These are phyloP conservation scores for Globisporangium perplexum DNA, from an alignment of 352 stramenopile species.

Conservation along the genomic window DNA sequence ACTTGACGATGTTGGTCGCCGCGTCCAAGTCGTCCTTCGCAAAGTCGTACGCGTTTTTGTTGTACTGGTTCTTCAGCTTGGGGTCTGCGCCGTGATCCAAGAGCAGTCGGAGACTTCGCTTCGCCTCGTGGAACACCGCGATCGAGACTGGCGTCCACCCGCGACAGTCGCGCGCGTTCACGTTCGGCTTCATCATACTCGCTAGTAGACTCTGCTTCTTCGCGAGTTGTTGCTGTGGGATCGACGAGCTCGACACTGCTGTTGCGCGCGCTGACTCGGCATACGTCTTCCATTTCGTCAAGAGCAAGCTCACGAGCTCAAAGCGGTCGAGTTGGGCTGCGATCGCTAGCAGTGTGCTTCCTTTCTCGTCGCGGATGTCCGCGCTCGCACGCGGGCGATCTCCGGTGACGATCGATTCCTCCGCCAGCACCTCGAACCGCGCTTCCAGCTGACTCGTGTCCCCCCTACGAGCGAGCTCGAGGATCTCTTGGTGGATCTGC, in stretches of 20 bases:
- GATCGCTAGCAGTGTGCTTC: constrained; percentile 68
- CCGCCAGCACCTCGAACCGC: constrained; percentile 60
- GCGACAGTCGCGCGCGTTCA: constrained; percentile 72
- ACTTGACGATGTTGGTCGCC: constrained; percentile 78
- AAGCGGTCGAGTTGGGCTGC: constrained; percentile 65
- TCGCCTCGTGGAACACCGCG: constrained; percentile 85
- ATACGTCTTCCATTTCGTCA: constrained; percentile 56
- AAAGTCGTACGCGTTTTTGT: constrained; percentile 87
- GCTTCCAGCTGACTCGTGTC: constrained; percentile 45
- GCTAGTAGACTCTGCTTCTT: constrained; percentile 29
- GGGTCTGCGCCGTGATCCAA: constrained; percentile 79
- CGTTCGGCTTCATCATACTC: constrained; percentile 55
- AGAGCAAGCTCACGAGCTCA: constrained; percentile 48
- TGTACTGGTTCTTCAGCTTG: constrained; percentile 86
- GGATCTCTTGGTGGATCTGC: constrained; percentile 76
- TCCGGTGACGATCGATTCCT: constrained; percentile 55
- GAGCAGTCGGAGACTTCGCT: constrained; percentile 58
- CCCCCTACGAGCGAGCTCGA: constrained; percentile 39
- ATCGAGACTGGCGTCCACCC: constrained; percentile 85
- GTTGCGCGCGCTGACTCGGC: constrained; percentile 20
- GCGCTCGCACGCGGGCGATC: constrained; percentile 58
- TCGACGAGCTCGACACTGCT: constrained; percentile 14
- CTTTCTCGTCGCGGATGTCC: constrained; percentile 76
- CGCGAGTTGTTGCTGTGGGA: constrained; percentile 19
- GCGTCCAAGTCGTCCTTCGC: constrained; percentile 87